Conservation (phyloP, 345 rosid species). For the Gossypium sturtianum region DNA sequence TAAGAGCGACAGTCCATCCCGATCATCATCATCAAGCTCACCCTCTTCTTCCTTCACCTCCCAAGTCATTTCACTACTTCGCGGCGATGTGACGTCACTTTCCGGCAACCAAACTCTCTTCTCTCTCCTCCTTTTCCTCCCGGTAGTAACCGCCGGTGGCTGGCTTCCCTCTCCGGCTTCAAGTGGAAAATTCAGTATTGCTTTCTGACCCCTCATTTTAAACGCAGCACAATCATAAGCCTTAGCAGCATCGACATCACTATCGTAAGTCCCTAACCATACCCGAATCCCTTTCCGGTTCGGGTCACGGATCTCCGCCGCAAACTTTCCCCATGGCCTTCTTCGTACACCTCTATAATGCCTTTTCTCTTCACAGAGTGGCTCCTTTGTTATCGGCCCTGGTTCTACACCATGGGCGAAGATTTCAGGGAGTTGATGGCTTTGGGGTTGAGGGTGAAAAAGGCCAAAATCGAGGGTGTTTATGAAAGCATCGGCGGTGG, state of each 20-base stretch:
- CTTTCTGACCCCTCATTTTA: slow-evolving; percentile 77
- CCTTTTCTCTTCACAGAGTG: slow-evolving; percentile 22
- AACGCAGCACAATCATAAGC: slow-evolving; percentile 89
- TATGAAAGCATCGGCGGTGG: slow-evolving; percentile 35
- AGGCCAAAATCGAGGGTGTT: slow-evolving; percentile 26
- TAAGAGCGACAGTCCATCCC: neutral
- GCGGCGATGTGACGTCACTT: neutral
- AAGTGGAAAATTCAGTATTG: slow-evolving; percentile 75
- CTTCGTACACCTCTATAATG: slow-evolving; percentile 84
- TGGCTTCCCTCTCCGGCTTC: slow-evolving; percentile 59
- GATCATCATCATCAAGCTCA: neutral
- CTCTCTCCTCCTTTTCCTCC: slow-evolving; percentile 51
- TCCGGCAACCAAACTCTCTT: slow-evolving; percentile 13
- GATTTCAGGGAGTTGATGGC: slow-evolving; percentile 7
- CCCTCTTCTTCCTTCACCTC: slow-evolving; percentile 10
- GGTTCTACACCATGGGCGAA: slow-evolving; percentile 5
- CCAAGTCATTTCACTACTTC: neutral
- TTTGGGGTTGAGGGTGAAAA: slow-evolving; percentile 27
- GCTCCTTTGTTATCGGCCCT: neutral
- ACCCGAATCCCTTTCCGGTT: slow-evolving; percentile 64
- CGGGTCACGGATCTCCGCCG: slow-evolving; percentile 95
- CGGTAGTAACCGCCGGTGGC: slow-evolving; percentile 36
- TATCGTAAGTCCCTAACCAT: slow-evolving; percentile 89
- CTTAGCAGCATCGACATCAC: slow-evolving; percentile 72
- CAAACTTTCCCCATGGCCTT: slow-evolving; percentile 94